These are phyloP conservation scores for Lachnellula arida DNA, from an alignment of 2,329 filamentous ascomycete genomes.

Conservation along the genomic window DNA sequence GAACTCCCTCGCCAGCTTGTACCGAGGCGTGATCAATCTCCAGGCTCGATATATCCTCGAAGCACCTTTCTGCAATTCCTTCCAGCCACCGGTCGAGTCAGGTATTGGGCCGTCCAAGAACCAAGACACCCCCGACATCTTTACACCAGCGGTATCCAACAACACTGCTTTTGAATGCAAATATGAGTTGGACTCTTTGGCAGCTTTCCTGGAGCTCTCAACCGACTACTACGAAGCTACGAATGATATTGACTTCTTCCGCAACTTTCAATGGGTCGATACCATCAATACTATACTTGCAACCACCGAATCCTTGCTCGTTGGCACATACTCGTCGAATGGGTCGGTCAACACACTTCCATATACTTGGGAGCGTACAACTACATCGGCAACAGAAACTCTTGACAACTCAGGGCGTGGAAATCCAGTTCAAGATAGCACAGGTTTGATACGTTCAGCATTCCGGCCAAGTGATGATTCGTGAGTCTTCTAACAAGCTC, in stretches of 20 bases:
- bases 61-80: constrained; percentile 83
- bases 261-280: constrained; percentile 65
- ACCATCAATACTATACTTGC: constrained; percentile 67
- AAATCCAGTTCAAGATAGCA: constrained; percentile 69
- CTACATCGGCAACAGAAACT: constrained; percentile 73
- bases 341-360: constrained; percentile 50
- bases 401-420: constrained; percentile 71
- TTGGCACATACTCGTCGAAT: constrained; percentile 65
- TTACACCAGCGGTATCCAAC: constrained; percentile 67
- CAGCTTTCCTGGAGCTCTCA: constrained; percentile 76
- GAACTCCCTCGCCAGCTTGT: constrained; percentile 61
- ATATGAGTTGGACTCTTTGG: constrained; percentile 88
- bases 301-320: constrained; percentile 65
- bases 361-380: constrained; percentile 75
- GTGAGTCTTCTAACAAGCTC: constrained; percentile 31
- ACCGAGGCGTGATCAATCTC: constrained; percentile 66
- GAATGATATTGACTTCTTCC: constrained; percentile 67
- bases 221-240: constrained; percentile 77
- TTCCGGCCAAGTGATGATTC: constrained; percentile 90
- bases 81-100: constrained; percentile 78
- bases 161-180: constrained; percentile 88
- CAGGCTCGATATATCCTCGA: constrained; percentile 64
- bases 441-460: constrained; percentile 78
- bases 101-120: constrained; percentile 56
- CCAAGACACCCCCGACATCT: constrained; percentile 53